Evolutionary conservation across 2,329 filamentous ascomycete species (phyloP).

Genomic region (Neofusicoccum kwambonambiense): DNA sequence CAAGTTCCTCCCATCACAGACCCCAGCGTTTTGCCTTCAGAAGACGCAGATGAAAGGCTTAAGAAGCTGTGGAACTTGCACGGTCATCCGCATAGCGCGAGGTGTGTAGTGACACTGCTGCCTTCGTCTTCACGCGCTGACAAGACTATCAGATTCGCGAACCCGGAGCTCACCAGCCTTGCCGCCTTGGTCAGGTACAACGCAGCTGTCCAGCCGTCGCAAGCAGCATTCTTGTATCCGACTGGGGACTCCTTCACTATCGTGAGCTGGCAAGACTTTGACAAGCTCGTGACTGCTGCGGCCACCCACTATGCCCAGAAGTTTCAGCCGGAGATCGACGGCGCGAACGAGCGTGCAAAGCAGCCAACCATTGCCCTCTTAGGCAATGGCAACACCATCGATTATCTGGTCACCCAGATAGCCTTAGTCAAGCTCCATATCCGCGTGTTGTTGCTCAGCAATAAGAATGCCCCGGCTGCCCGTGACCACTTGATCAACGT

Average conservation of each 20-base stretch:
- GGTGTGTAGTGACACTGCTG: neutral
- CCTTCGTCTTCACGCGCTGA: neutral
- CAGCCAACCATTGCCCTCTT: slow-evolving; percentile 33
- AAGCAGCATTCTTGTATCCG: slow-evolving; percentile 31
- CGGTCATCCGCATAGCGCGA: slow-evolving; percentile 27
- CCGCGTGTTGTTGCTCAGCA: slow-evolving; percentile 29
- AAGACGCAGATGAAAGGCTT: slow-evolving; percentile 23
- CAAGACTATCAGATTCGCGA: slow-evolving; percentile 25
- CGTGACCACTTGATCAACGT: slow-evolving; percentile 28
- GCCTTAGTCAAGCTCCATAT: slow-evolving; percentile 33
- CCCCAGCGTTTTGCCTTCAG: slow-evolving; percentile 26
- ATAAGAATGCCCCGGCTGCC: slow-evolving; percentile 29
- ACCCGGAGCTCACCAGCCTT: slow-evolving; percentile 30
- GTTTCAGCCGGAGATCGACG: slow-evolving; percentile 24
- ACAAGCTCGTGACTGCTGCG: slow-evolving; percentile 24
- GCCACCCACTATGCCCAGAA: slow-evolving; percentile 26
- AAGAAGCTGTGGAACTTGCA: slow-evolving; percentile 33
- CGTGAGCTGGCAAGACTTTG: slow-evolving; percentile 26
- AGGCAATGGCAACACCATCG: slow-evolving; percentile 28
- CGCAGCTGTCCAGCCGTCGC: slow-evolving; percentile 23
- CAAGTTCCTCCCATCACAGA: slow-evolving; percentile 16
- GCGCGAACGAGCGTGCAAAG: slow-evolving; percentile 24
- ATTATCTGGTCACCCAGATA: slow-evolving; percentile 32
- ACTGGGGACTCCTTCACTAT: slow-evolving; percentile 18
- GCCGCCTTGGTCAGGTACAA: slow-evolving; percentile 29